These are phyloP conservation scores for Aspergillus calidoustus DNA, from an alignment of 2,329 filamentous ascomycete species.

Conservation along the genomic window DNA sequence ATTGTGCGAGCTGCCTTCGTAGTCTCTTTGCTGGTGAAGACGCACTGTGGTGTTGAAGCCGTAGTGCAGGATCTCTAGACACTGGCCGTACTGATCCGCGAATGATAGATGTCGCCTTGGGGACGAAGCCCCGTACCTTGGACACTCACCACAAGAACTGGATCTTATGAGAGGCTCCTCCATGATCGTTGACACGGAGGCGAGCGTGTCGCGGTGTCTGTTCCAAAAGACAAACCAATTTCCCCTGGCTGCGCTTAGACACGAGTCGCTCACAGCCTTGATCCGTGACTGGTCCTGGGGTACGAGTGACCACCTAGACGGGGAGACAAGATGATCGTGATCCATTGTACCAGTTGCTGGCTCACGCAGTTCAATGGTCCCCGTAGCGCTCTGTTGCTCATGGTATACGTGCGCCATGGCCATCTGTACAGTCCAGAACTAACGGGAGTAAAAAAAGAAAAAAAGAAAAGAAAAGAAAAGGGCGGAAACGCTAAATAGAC, in stretches of 20 bases:
- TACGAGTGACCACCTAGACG: background rate
- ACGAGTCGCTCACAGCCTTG: background rate
- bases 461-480: too few relatives aligned
- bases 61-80: conserved; percentile 34
- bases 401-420: background rate
- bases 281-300: background rate
- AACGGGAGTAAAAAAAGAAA: background rate
- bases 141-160: background rate
- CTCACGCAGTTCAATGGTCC: background rate
- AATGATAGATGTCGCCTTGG: background rate
- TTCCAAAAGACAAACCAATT: background rate
- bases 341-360: background rate
- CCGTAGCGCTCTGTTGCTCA: background rate
- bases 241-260: background rate
- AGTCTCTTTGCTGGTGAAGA: conserved; percentile 6
- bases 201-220: background rate
- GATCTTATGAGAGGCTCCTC: background rate
- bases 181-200: background rate
- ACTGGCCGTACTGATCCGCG: conserved; percentile 28
- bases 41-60: conserved; percentile 32
- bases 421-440: background rate
- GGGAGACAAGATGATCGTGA: background rate
- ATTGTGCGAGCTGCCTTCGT: background rate
- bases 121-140: background rate
- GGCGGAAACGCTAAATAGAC: background rate